Percentiles rank a stretch among this genome's conserved stretches.
These are phyloP conservation scores for Raphanus hybrid DNA, from an alignment of 441 rosid species.

Conservation along the genomic window DNA sequence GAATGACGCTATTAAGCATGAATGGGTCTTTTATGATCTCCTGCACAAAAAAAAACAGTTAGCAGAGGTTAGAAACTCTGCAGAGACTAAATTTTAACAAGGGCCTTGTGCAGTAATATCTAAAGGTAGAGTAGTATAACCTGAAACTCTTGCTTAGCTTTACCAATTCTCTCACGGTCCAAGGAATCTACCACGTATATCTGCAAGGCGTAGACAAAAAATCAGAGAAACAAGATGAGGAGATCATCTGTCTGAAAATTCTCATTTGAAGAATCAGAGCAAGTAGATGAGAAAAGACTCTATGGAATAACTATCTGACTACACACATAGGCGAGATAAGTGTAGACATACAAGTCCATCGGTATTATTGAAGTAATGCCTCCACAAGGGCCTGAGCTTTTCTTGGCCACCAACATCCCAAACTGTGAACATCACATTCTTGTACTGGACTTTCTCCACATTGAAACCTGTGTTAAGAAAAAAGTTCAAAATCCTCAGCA, in stretches of 20 bases:
- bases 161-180: constrained; percentile 95
- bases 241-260: background rate
- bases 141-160: constrained; percentile 95
- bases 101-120: constrained; percentile 1
- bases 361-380: constrained; percentile 98
- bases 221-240: constrained; percentile 18
- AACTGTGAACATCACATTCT: constrained; percentile 97
- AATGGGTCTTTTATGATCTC: constrained; percentile 94
- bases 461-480: constrained; percentile 43
- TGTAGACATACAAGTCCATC: constrained; percentile 83
- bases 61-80: constrained; percentile 36
- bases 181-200: constrained; percentile 98
- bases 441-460: constrained; percentile 50
- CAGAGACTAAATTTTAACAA: constrained; percentile 23
- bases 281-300: constrained; percentile 7
- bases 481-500: background rate
- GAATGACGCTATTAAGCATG: constrained; percentile 92
- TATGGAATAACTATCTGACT: background rate
- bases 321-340: background rate
- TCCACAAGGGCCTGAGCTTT: constrained; percentile 98
- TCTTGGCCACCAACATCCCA: constrained; percentile 82
- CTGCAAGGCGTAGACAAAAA: constrained; percentile 44
- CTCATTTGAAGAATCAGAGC: background rate
- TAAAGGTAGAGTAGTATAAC: constrained; percentile 41
- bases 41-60: constrained; percentile 46